Evolutionary conservation across 495 filamentous ascomycete species (phyloP).

Genomic region (Glutinoglossum americanum): DNA sequence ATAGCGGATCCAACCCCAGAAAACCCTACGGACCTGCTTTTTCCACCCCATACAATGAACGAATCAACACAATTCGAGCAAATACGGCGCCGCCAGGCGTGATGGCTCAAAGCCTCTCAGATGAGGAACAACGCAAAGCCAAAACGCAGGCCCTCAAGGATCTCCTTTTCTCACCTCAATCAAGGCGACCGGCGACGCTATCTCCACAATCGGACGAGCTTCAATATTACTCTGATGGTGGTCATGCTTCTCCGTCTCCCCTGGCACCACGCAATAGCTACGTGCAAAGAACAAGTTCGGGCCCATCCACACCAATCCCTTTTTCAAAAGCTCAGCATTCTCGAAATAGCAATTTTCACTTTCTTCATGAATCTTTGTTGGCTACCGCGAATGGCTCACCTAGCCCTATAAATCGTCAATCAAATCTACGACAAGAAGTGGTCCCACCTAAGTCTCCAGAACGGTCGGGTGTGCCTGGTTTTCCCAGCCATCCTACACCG

Average conservation of each 20-base stretch:
- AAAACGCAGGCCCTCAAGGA: conserved; percentile 7
- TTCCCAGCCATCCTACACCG: not conserved
- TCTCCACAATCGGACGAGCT: not conserved
- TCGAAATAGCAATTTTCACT: not conserved
- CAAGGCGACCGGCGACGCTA: not conserved
- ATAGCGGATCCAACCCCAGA: conserved; percentile 24
- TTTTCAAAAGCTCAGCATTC: not conserved
- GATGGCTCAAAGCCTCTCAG: not conserved
- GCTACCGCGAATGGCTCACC: not conserved
- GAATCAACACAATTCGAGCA: conserved; percentile 34
- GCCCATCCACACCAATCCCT: not conserved
- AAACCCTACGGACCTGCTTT: conserved; percentile 38
- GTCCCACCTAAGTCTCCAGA: not conserved
- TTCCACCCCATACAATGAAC: conserved; percentile 42
- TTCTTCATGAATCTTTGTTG: not conserved
- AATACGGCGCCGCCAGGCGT: conserved; percentile 1
- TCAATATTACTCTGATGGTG: not conserved
- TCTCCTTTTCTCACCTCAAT: not conserved
- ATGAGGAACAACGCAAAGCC: conserved; percentile 2
- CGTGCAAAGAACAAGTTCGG: not conserved
- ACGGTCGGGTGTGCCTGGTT: not conserved
- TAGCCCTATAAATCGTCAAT: not conserved
- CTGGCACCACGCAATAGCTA: not conserved
- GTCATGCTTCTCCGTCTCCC: not conserved
- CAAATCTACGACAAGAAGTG: not conserved